Evolutionary conservation across 164 flowering plant genomes (phyloP), one percentile per base, ranked within the genome.

Genomic region (Macadamia tetraphylla): DNA sequence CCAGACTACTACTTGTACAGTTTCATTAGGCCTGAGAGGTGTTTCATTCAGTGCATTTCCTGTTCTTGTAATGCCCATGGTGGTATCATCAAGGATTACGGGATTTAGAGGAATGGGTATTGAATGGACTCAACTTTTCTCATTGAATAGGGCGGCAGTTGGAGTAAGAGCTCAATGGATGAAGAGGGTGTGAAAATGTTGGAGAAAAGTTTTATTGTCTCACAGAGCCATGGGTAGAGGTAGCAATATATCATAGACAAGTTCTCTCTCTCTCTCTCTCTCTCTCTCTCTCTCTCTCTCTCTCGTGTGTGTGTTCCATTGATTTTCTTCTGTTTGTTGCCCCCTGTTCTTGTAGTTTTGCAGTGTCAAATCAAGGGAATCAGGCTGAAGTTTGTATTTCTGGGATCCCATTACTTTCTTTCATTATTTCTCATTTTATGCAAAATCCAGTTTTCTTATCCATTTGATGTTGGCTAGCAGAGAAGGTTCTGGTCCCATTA

Each of bases 21-120:
- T 85, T 23, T 78, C 89, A 0, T 76, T 91, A 53, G 97, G 97
- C 30, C 70, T 94, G 53, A 91, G 98, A 40, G 99, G 92, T 78
- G 88, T 90, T 66, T 81, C 95, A 29, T 81, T 94, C 62, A 85
- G 83, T 72, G 96, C 99, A 59, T 94, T 97, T 35, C 85, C 97
- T 5, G 88, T 89, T 76, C 79, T 94, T 67, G 96, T 80, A 67
- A 94, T 94, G 97, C 99, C 99, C 1, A 90, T 94, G 97, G 85
- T 92, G 57, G 23, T 23, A 23, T 92, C 99, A 14, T 92, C 99
- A 23, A 89, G 87, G 84, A 92, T 90, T 63, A 88, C 88, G 1
- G 97, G 97, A 29, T 90, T 92, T 60, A 83, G 99, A 81, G 96
- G 97, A 59, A 75, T 56, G 23, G 76, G 73, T 59, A 51, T 83